Evolutionary conservation across 1,139 yeast species (phyloP), one percentile per base, ranked within the genome.

Genomic region (Candida pseudoviswanathii): DNA sequence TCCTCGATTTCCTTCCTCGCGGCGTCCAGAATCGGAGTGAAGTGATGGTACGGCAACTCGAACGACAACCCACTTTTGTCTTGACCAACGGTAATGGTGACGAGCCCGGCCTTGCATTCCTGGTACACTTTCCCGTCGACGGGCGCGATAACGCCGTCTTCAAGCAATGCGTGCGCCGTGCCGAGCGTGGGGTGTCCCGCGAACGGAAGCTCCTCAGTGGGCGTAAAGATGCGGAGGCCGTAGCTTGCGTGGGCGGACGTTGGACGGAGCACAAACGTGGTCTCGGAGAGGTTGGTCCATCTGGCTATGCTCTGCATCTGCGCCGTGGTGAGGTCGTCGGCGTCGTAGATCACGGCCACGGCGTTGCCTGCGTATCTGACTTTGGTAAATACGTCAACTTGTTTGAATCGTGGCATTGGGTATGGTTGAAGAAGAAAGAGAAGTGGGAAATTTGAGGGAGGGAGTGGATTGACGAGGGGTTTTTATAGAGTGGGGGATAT

Each of bases 151-250:
- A 55, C 41, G 22, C 61, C 70, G 24, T 66, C 62, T 50, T 77
- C 77, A 31, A 73, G 50, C 30, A 69, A 63, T 1, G 82, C 81
- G 57, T 61, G 66, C 32, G 79, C 74, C 0, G 82, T 66, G 2
- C 85, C 86, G 29, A 81, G 55, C 0, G 84, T 81, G 2, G 86
- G 86, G 55, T 81, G 86, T 0, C 86, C 86, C 0, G 85, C 85
- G 65, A 81, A 81, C 2, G 84, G 82, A 36, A 82, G 59, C 55
- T 81, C 86, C 1, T 47, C 43, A 2, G 43, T 53, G 0, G 82
- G 77, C 0, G 78, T 68, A 56, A 80, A 81, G 9, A 81, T 81
- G 26, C 84, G 64, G 6, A 81, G 62, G 47, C 61, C 67, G 61
- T 81, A 81, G 56, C 74, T 77, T 7, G 78, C 78, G 7, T 56